Percentiles rank a stretch among this genome's conserved stretches.
phyloP scores from a whole-genome alignment of 1,284 basidiomycete genomes.

The Flammula alnicola region DNA sequence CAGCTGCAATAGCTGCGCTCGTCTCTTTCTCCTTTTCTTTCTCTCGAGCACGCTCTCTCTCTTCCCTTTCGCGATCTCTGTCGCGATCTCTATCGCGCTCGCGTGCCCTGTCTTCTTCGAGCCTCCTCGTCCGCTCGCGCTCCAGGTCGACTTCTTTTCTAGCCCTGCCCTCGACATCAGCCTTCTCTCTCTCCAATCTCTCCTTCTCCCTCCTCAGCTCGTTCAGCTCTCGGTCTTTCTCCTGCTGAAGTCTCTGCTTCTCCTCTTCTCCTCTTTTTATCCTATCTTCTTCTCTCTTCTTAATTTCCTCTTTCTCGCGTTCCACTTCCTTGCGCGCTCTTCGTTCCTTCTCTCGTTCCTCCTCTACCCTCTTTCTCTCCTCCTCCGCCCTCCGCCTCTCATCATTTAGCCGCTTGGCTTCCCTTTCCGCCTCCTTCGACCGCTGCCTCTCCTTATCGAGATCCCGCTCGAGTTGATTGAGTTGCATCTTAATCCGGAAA shows the following conservation, averaged over 20 bases:
- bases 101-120: slow-evolving; percentile 19
- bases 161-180: slow-evolving; percentile 20
- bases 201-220: slow-evolving; percentile 20
- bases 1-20: slow-evolving; percentile 13
- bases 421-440: slow-evolving; percentile 16
- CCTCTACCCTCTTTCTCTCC: slow-evolving; percentile 16
- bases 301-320: slow-evolving; percentile 23
- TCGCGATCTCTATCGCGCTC: slow-evolving; percentile 17
- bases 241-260: slow-evolving; percentile 16
- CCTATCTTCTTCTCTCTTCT: slow-evolving; percentile 16
- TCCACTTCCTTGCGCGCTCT: slow-evolving; percentile 18
- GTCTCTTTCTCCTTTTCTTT: slow-evolving; percentile 17
- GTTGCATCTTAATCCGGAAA: slow-evolving; percentile 19
- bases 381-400: slow-evolving; percentile 12
- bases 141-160: slow-evolving; percentile 27
- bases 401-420: slow-evolving; percentile 15
- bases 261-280: slow-evolving; percentile 17
- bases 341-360: slow-evolving; percentile 23
- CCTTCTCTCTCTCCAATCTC: slow-evolving; percentile 23
- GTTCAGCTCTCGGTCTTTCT: slow-evolving; percentile 23
- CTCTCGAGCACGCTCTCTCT: slow-evolving; percentile 17
- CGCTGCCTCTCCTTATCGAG: slow-evolving; percentile 22
- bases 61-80: slow-evolving; percentile 15
- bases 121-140: slow-evolving; percentile 18
- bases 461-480: slow-evolving; percentile 18